Evolutionary conservation across 176 grass and related monocot genomes (phyloP).

Genomic region (Oryza meridionalis): DNA sequence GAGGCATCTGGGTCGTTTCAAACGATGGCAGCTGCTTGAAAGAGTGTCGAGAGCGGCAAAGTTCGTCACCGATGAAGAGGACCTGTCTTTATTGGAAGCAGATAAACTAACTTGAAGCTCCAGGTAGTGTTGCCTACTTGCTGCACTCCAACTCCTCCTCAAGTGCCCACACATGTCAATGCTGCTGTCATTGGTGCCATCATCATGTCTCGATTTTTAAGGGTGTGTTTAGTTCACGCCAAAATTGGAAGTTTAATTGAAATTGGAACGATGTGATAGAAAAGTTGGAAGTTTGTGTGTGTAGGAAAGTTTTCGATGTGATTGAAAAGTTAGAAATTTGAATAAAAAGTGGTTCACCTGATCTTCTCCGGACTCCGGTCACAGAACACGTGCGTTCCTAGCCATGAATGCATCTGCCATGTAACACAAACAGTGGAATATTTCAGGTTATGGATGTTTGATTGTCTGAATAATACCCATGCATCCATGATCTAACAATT

Average conservation of each 20-base stretch:
- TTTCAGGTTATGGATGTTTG: background rate
- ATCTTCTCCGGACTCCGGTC: background rate
- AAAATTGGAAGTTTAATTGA: too few relatives aligned
- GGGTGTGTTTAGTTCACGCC: too few relatives aligned
- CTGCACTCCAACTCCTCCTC: slow-evolving; percentile 24
- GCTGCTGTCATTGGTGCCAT: slow-evolving; percentile 28
- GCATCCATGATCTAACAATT: background rate
- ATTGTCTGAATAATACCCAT: background rate
- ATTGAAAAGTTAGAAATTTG: too few relatives aligned
- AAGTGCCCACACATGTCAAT: slow-evolving; percentile 18
- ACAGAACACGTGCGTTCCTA: background rate
- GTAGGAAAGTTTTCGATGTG: too few relatives aligned
- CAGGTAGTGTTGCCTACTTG: background rate
- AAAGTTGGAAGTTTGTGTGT: too few relatives aligned
- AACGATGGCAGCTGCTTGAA: background rate
- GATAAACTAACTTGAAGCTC: slow-evolving; percentile 9
- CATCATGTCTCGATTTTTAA: background rate
- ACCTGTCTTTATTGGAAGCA: background rate
- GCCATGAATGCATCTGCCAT: background rate
- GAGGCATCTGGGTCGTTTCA: background rate
- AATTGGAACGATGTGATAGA: too few relatives aligned
- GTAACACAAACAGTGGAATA: background rate
- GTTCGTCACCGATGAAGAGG: background rate
- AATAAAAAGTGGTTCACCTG: background rate
- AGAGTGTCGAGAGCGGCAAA: slow-evolving; percentile 11